Evolutionary conservation across 1,284 basidiomycete species (phyloP).

Genomic region (Leccinum huronense): DNA sequence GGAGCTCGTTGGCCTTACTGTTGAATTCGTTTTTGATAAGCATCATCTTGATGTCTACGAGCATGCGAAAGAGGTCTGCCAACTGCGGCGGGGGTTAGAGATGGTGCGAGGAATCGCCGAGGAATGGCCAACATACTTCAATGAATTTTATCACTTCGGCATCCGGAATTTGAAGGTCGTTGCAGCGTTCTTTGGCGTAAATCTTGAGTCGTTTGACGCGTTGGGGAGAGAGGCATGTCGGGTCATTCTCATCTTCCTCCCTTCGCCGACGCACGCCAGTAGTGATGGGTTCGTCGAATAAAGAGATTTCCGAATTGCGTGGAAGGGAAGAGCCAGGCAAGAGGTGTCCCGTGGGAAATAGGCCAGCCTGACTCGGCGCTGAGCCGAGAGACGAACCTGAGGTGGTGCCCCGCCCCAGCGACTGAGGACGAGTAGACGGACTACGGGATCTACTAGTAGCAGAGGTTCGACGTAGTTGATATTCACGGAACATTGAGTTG

Average conservation of each 20-base stretch:
- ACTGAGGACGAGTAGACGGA: too few relatives aligned
- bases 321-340: too few relatives aligned
- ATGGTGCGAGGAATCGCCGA: background rate
- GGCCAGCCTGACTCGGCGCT: too few relatives aligned
- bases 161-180: background rate
- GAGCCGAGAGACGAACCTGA: too few relatives aligned
- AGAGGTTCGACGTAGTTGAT: too few relatives aligned
- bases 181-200: background rate
- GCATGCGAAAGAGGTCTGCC: background rate
- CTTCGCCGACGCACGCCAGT: background rate
- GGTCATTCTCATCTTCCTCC: background rate
- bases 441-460: too few relatives aligned
- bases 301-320: background rate
- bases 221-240: background rate
- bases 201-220: background rate
- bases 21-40: background rate
- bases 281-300: background rate
- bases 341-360: too few relatives aligned
- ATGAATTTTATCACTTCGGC: background rate
- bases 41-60: background rate
- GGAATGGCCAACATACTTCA: background rate
- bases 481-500: too few relatives aligned
- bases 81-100: background rate
- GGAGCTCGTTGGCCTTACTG: background rate
- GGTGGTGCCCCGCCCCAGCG: too few relatives aligned